Evolutionary conservation across 306 rosid genomes (phyloP).

Genomic region (Malus domestica): DNA sequence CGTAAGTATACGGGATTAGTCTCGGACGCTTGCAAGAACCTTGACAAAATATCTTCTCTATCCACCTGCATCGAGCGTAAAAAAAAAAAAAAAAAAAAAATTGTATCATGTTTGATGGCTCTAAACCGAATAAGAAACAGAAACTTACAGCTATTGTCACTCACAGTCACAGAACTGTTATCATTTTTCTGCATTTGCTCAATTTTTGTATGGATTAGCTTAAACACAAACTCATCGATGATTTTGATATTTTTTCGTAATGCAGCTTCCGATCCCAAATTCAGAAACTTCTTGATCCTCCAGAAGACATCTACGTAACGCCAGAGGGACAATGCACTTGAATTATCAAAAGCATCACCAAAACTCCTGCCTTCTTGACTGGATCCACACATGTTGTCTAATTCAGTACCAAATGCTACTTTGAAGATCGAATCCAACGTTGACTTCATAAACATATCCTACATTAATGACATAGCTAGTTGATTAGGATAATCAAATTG

Average conservation of each 20-base stretch:
- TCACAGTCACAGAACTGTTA: constrained; percentile 43
- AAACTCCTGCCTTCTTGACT: constrained; percentile 60
- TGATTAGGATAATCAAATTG: background rate
- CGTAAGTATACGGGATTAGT: constrained; percentile 37
- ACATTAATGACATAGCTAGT: background rate
- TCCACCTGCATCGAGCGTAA: constrained; percentile 32
- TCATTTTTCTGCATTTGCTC: constrained; percentile 37
- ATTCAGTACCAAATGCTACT: constrained; percentile 72
- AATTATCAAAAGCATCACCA: constrained; percentile 49
- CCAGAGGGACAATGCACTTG: constrained; percentile 46
- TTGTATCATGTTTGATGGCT: background rate
- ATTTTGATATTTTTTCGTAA: constrained; percentile 30
- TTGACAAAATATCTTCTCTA: constrained; percentile 57
- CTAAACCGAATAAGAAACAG: constrained; percentile 1
- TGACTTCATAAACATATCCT: constrained; percentile 64
- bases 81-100: background rate
- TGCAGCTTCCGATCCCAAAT: constrained; percentile 59
- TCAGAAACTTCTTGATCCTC: constrained; percentile 62
- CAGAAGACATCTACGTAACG: constrained; percentile 69
- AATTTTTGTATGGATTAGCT: constrained; percentile 44
- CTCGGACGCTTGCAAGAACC: constrained; percentile 45
- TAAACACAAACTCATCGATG: constrained; percentile 41
- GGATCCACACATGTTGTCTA: constrained; percentile 78
- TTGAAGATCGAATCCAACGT: constrained; percentile 63
- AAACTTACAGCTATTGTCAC: constrained; percentile 13